These are phyloP conservation scores for Talaromyces sp. DNA, from an alignment of 2,329 filamentous ascomycete species.

Conservation along the genomic window DNA sequence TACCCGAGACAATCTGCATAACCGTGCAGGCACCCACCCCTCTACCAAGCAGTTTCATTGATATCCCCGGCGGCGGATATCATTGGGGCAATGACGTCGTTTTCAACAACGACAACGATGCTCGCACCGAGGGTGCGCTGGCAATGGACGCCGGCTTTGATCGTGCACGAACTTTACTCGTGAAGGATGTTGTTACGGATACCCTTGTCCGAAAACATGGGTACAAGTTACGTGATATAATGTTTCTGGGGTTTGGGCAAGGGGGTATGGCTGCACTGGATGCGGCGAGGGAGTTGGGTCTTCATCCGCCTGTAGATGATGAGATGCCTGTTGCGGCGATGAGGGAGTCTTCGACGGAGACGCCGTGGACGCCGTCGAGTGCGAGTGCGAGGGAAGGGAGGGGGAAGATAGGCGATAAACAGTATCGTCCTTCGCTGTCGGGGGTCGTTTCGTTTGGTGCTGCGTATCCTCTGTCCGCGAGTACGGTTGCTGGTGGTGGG, in stretches of 20 bases:
- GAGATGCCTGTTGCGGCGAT: slow-evolving; percentile 13
- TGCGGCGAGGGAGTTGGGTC: slow-evolving; percentile 49
- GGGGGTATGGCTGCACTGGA: slow-evolving; percentile 64
- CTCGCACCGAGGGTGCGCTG: slow-evolving; percentile 48
- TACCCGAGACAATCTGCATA: slow-evolving; percentile 76
- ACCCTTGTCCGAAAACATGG: slow-evolving; percentile 58
- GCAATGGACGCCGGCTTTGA: slow-evolving; percentile 64
- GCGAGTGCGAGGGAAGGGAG: neutral
- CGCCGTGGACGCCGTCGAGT: neutral
- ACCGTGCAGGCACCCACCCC: slow-evolving; percentile 69
- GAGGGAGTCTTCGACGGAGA: slow-evolving; percentile 1
- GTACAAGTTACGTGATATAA: slow-evolving; percentile 59
- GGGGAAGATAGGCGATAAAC: neutral
- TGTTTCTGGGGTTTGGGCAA: slow-evolving; percentile 67
- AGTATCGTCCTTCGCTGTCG: slow-evolving; percentile 28
- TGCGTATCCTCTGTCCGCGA: slow-evolving; percentile 38
- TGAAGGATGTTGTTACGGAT: slow-evolving; percentile 52
- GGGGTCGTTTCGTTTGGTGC: slow-evolving; percentile 47
- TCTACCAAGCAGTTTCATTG: slow-evolving; percentile 65
- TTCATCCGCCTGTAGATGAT: slow-evolving; percentile 11
- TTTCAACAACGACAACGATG: slow-evolving; percentile 48
- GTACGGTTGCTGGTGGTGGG: slow-evolving; percentile 23
- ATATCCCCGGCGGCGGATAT: slow-evolving; percentile 46
- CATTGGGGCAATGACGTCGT: slow-evolving; percentile 69
- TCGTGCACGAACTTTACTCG: slow-evolving; percentile 49